Conservation (phyloP, 169 alveolate species). For the Toxoplasma gondii region DNA sequence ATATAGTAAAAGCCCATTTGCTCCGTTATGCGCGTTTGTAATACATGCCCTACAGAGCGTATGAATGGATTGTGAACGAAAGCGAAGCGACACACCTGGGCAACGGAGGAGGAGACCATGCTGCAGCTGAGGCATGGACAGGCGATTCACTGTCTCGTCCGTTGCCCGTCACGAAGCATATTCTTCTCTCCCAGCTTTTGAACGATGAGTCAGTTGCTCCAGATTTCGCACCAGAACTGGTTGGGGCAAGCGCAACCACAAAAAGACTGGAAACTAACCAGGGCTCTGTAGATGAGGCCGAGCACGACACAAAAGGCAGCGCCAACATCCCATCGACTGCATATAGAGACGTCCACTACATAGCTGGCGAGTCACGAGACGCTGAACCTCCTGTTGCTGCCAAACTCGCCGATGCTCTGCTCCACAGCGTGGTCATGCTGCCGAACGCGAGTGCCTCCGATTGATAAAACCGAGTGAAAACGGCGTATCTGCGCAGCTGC, state of each 20-base stretch:
- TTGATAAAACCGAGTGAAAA: too few relatives aligned
- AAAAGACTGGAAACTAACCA: not conserved
- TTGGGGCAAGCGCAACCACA: not conserved
- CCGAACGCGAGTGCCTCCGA: not conserved
- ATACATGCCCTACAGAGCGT: not conserved
- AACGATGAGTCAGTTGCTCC: not conserved
- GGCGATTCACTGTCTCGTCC: not conserved
- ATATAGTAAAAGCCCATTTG: too few relatives aligned
- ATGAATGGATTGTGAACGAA: not conserved
- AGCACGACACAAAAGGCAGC: not conserved
- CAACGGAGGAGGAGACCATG: not conserved
- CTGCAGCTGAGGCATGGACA: not conserved
- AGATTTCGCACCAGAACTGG: not conserved
- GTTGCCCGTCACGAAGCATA: not conserved
- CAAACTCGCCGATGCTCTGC: not conserved
- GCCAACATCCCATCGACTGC: not conserved
- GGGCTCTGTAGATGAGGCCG: not conserved
- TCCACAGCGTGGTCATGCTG: not conserved
- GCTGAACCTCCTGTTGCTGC: not conserved
- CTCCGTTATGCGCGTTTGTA: too few relatives aligned
- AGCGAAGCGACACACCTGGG: not conserved
- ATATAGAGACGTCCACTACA: not conserved
- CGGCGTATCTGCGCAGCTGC: too few relatives aligned
- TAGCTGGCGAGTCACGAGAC: not conserved
- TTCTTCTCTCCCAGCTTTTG: slow-evolving; percentile 4